Evolutionary conservation across 2,329 filamentous ascomycete species (phyloP).

Genomic region (Huntiella abstrusa): DNA sequence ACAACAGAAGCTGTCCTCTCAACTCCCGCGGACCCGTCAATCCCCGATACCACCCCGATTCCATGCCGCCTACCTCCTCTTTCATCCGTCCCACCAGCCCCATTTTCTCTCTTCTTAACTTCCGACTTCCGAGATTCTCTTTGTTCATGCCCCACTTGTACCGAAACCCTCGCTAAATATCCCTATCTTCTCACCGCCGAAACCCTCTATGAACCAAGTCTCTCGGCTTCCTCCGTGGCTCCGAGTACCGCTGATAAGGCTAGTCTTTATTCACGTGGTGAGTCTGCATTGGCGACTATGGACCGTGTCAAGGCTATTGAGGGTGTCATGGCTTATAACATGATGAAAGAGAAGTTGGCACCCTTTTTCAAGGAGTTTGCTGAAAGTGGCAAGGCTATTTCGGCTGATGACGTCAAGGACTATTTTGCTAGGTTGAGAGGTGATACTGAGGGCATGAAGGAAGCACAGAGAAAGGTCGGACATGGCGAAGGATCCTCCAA

Average conservation of each 20-base stretch:
- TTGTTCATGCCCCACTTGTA: conserved; percentile 71
- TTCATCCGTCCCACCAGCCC: conserved; percentile 26
- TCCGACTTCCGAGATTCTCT: conserved; percentile 62
- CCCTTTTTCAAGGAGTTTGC: conserved; percentile 87
- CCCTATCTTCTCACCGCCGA: conserved; percentile 83
- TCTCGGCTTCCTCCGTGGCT: conserved; percentile 47
- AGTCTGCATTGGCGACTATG: conserved; percentile 77
- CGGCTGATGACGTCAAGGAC: conserved; percentile 86
- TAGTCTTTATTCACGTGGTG: conserved; percentile 74
- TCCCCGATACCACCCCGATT: conserved; percentile 12
- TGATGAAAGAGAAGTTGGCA: conserved; percentile 89
- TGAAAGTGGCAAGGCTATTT: conserved; percentile 70
- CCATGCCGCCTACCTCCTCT: conserved; percentile 44
- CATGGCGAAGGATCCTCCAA: conserved; percentile 20
- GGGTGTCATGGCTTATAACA: conserved; percentile 95
- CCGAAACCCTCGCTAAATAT: conserved; percentile 48
- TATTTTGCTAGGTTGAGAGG: conserved; percentile 91
- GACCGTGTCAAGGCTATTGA: conserved; percentile 88
- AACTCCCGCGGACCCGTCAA: neutral
- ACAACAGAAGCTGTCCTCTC: neutral
- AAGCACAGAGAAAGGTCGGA: conserved; percentile 31
- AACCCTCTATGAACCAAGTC: conserved; percentile 78
- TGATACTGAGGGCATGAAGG: conserved; percentile 55
- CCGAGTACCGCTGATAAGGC: conserved; percentile 51
- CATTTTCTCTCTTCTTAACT: conserved; percentile 68